These are phyloP conservation scores for Vicia sativa DNA, from an alignment of 306 rosid genomes.

Conservation along the genomic window DNA sequence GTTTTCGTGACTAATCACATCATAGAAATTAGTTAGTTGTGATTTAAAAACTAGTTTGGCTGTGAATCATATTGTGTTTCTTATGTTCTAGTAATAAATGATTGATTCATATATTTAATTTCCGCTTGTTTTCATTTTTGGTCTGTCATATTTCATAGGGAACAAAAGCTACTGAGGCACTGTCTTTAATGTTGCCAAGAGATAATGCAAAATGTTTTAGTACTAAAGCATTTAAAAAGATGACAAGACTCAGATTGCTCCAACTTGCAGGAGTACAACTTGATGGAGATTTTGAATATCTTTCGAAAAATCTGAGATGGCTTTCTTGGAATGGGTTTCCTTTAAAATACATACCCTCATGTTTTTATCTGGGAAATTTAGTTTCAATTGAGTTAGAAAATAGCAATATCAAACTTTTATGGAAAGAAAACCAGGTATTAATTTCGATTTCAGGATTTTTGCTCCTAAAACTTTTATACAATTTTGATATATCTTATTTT, in stretches of 20 bases:
- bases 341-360: neutral
- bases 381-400: constrained; percentile 32
- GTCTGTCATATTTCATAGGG: constrained; percentile 11
- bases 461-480: too few relatives aligned
- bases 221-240: constrained; percentile 25
- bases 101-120: too few relatives aligned
- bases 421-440: constrained; percentile 35
- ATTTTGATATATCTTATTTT: too few relatives aligned
- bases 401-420: neutral
- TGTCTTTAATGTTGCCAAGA: constrained; percentile 34
- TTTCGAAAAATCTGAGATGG: constrained; percentile 33
- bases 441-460: neutral
- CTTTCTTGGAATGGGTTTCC: constrained; percentile 35
- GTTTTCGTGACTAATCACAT: too few relatives aligned
- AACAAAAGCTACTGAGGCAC: constrained; percentile 24
- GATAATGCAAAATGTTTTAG: neutral
- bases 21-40: too few relatives aligned
- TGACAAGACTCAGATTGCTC: constrained; percentile 40
- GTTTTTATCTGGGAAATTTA: constrained; percentile 17
- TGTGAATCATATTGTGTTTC: too few relatives aligned
- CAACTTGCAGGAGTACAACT: constrained; percentile 29
- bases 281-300: constrained; percentile 34
- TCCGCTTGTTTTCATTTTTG: too few relatives aligned
- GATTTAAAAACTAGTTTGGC: too few relatives aligned
- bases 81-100: too few relatives aligned